A percentile compares a stretch with the other conserved stretches of the same genome.
These are phyloP conservation scores for Mycena maculata DNA, from an alignment of 768 basidiomycete species.

Conservation along the genomic window DNA sequence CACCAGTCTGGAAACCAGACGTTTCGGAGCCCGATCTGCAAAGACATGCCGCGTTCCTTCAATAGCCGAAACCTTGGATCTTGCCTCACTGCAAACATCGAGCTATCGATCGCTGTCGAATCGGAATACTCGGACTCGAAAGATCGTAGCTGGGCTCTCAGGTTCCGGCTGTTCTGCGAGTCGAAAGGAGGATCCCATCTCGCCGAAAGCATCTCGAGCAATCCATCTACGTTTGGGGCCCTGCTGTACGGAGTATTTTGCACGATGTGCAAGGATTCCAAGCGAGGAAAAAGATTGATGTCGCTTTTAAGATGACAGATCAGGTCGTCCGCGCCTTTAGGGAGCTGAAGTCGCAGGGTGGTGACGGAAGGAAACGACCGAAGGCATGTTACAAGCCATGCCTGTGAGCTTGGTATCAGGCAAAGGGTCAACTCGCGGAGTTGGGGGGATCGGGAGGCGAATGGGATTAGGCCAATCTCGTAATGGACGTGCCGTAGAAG, in stretches of 20 bases:
- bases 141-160: not conserved
- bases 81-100: not conserved
- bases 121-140: not conserved
- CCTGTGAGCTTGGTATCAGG: not conserved
- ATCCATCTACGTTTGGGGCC: too few species aligned
- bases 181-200: conserved; percentile 1
- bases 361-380: conserved; percentile 2
- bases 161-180: not conserved
- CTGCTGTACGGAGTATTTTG: not conserved
- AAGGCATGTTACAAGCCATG: conserved; percentile 2
- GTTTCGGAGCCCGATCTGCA: too few species aligned
- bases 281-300: not conserved
- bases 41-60: conserved; percentile 7
- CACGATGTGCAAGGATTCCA: conserved; percentile 15
- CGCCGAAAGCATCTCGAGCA: conserved; percentile 9
- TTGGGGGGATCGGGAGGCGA: conserved; percentile 10
- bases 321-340: not conserved
- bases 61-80: not conserved
- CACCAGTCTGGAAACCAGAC: too few species aligned
- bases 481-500: too few species aligned
- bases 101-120: not conserved
- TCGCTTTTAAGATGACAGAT: not conserved
- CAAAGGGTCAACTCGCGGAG: conserved; percentile 17
- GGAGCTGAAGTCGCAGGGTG: conserved; percentile 15
- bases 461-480: not conserved